These are phyloP conservation scores for Fusarium bactridioides DNA, from an alignment of 2,329 filamentous ascomycete species.

Conservation along the genomic window DNA sequence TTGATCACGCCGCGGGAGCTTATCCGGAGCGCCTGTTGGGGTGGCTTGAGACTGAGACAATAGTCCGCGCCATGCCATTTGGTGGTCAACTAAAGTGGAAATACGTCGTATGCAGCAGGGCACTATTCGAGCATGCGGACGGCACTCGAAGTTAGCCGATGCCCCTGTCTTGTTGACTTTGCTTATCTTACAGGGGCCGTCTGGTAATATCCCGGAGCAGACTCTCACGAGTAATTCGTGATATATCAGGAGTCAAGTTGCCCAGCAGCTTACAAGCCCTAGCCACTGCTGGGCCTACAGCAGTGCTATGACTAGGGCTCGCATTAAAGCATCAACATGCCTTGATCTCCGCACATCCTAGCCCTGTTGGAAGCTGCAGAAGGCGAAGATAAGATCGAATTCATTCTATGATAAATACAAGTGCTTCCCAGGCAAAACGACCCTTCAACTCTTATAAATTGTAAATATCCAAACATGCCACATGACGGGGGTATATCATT, in stretches of 20 bases:
- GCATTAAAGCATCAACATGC: background rate
- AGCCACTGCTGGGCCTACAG: background rate
- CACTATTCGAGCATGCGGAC: background rate
- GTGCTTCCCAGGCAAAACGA: background rate
- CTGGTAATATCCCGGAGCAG: background rate
- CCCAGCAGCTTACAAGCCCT: background rate
- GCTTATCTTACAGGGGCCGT: background rate
- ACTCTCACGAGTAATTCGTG: background rate
- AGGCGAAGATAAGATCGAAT: background rate
- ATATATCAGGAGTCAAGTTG: background rate
- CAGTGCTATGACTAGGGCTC: background rate
- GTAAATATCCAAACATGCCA: background rate
- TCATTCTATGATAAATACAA: background rate
- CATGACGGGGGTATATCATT: conserved; percentile 13
- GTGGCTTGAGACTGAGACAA: conserved; percentile 26
- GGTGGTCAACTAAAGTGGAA: conserved; percentile 3
- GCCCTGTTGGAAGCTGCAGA: background rate
- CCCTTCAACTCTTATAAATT: background rate
- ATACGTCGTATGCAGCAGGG: background rate
- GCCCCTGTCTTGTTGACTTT: background rate
- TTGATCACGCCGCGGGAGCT: background rate
- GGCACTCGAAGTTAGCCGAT: background rate
- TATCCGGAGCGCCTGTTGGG: background rate
- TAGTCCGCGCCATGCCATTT: conserved; percentile 5
- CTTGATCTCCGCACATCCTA: background rate